Base-by-base conservation (phyloP, 257 asterid genomes). In the Primulina tabacum region DNA sequence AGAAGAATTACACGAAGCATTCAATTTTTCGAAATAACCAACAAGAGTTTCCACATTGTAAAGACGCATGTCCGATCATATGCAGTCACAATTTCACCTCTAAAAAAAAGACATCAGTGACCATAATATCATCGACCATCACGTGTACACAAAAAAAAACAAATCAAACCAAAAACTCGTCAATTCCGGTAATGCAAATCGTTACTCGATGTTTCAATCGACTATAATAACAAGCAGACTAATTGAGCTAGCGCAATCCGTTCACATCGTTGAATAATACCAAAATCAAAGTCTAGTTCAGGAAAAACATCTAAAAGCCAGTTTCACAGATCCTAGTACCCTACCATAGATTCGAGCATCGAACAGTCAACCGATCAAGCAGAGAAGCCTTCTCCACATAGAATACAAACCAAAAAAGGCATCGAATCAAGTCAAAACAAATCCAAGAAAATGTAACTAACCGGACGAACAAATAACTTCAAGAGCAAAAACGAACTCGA, bases 131-230 rank as follows among this genome's bases (percentile, higher is more conserved):
- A 68, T 24, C 73, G 66, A 38, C 17, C 60, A 61, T 56, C 60
- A 62, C 32, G 12, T 35, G 32, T 47, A 40, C n/a, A 62, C 58
- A 18, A 50, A 74, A 32, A 35, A 32, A 30, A 30, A 30, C 52
- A 16, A 57, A 30, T 52, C 60, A 34, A 73, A 21, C 64, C 38
- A 70, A 32, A 21, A 35, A 63, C 67, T 62, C 2, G 14, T 30
- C 79, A 67, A 69, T 43, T 38, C 67, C 50, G 53, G 68, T 70
- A 66, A 60, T 68, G 35, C 35, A 73, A 67, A 66, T 64, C 33
- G 58, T 71, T 61, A 60, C 61, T 57, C 9, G 50, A 76, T 62
- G 52, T 17, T 14, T 67, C 62, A 60, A 64, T 26, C 53, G 21
- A 50, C 57, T 50, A 26, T 65, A 73, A 14, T 17, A 47, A 58